Evolutionary conservation across 495 filamentous ascomycete genomes (phyloP), one percentile per base, ranked within the genome.

Genomic region (Xylaria palmicola): DNA sequence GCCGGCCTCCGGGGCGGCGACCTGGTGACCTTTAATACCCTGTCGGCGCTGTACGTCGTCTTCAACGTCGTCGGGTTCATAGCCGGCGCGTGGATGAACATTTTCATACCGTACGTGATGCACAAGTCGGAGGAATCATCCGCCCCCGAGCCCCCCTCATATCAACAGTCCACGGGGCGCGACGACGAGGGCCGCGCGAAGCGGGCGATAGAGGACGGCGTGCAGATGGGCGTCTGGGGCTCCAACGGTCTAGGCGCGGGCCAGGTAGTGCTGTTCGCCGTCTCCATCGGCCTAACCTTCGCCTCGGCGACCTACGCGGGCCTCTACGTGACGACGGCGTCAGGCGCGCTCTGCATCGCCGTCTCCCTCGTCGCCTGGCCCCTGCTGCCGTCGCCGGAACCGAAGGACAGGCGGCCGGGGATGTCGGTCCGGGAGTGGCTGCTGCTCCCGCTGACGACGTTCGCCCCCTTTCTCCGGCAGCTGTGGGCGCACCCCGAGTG

Each of bases 21-120:
- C 20, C 7, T 50, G 47, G 19, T 32, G 29, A 50, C 47, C 19
- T 50, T 50, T 17, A 50, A 50, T 34, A 32, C 29, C 3, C 7
- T 52, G n/a, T 36, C 30, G 10, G 49, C 15, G 9, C 19, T 52
- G 37, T 39, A 37, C 26, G 49, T 37, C 17, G 10, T 37, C 3
- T 52, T 52, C 20, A 52, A 39, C 19, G 20, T 52, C 4, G 26
- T 37, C 4, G 49, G 49, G 5, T 52, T 52, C 10, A 22, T 52
- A 24, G 49, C 49, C 15, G 49, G 49, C 49, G 49, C 49, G 22
- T 52, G 32, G 49, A 52, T 37, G 32, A 52, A 52, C 20, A 36
- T 52, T 15, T 52, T 52, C 8, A 37, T 52, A 36, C 49, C 32
- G 12, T 37, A 36, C 19, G 32, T 52, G 17, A 52, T 52, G 49